Base-by-base conservation (phyloP, 768 basidiomycete species). In the Psilocybe cyanescens region DNA sequence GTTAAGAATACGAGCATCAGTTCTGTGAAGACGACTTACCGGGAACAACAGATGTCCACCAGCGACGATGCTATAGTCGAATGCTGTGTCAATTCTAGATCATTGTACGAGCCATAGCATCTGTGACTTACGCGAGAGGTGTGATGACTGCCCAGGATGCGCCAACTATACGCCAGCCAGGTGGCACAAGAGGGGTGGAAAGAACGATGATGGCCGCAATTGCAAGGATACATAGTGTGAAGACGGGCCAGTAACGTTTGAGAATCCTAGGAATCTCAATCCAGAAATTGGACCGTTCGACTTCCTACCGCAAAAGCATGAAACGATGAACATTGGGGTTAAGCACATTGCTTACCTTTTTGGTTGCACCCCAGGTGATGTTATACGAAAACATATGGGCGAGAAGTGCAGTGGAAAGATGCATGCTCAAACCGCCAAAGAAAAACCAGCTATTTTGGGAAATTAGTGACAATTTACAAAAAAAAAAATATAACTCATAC, bases 251-350 rank as follows among this genome's bases (percentile, higher is more conserved):
- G 78, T 92, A 96, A 3, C 93, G 88, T 64, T 86, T 86, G 69
- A 89, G 77, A 70, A 96, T 94, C 59, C 86, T 85, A 1, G 95
- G 95, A 11, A 95, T 86, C 73, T 97, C 94, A 58, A 90, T 85
- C 84, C 91, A 95, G 80, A 97, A 95, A 71, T 95, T 95, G 4
- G 90, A 92, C 51, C 86, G 82, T 74, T 95, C 89, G 44, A 95
- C 92, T 74, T 92, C 91, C 83, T 94, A 44, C 57, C 6, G n/a
- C 16, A 55, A 54, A 46, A 39, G 57, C 50, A 17, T 14, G 37
- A 16, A 16, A 7, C 49, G 41, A 55, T 24, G 17, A 39, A 7
- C 28, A 4, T 35, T 16, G 45, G 54, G 16, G 29, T 24, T 19
- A 57, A 28, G 16, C 30, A 56, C n/a, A n/a, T 29, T 19, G 58